phyloP scores from a whole-genome alignment of 75 land plant genomes.

The Cupressus sempervirens region DNA sequence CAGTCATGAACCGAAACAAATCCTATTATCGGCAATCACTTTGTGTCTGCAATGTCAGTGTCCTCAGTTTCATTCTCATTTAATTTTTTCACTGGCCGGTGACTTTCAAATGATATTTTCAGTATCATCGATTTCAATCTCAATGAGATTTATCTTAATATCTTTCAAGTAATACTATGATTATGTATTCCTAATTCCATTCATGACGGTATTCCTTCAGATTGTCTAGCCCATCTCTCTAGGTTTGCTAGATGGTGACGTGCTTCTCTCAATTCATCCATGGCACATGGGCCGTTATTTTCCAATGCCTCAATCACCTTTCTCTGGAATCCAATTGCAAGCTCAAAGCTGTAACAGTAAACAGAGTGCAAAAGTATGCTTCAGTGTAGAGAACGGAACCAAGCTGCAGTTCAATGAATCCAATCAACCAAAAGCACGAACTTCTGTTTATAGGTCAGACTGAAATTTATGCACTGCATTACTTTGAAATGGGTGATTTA shows the following conservation, averaged over 20 bases:
- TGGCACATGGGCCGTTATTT: constrained; percentile 51
- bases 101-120: background rate
- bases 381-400: background rate
- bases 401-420: background rate
- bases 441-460: background rate
- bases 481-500: background rate
- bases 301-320: constrained; percentile 48
- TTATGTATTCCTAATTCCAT: background rate
- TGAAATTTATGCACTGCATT: background rate
- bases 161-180: background rate
- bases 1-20: background rate
- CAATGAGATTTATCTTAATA: background rate
- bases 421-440: background rate
- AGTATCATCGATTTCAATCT: background rate
- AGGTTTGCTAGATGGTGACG: constrained; percentile 33
- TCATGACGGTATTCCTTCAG: background rate
- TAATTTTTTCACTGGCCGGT: background rate
- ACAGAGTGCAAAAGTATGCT: background rate
- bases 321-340: constrained; percentile 56
- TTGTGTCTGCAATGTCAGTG: background rate
- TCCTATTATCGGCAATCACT: background rate
- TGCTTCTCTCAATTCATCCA: constrained; percentile 51
- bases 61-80: background rate
- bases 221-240: constrained; percentile 25
- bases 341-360: constrained; percentile 40